These are phyloP conservation scores for Protomyces lactucae-debilis DNA, from an alignment of 1,139 yeast genomes.

Conservation along the genomic window DNA sequence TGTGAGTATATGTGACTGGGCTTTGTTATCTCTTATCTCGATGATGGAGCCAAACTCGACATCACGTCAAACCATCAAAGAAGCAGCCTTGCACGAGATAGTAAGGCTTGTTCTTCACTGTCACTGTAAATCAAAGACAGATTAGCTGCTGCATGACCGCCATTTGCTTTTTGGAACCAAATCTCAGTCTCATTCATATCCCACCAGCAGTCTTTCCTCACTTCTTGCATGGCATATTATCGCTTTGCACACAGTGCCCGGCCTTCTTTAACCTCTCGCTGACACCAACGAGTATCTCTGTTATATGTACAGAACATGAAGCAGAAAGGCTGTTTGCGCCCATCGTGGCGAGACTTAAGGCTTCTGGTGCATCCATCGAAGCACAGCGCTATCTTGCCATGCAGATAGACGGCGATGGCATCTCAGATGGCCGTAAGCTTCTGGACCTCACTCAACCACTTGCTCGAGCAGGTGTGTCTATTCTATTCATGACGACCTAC, in stretches of 20 bases:
- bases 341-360: slow-evolving; percentile 4
- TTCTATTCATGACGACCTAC: slow-evolving; percentile 62
- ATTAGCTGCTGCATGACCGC: slow-evolving; percentile 8
- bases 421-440: slow-evolving; percentile 49
- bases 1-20: not conserved
- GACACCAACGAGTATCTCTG: slow-evolving; percentile 55
- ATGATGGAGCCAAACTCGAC: not conserved
- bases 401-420: slow-evolving; percentile 57
- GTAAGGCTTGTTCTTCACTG: too few species aligned
- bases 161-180: slow-evolving; percentile 8
- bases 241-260: slow-evolving; percentile 13
- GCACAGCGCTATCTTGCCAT: slow-evolving; percentile 50
- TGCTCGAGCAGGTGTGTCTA: slow-evolving; percentile 53
- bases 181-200: slow-evolving; percentile 25
- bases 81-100: too few species aligned
- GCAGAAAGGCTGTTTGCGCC: slow-evolving; percentile 42
- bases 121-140: too few species aligned
- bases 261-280: slow-evolving; percentile 52
- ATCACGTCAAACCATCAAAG: too few species aligned
- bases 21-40: not conserved
- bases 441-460: slow-evolving; percentile 58
- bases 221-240: slow-evolving; percentile 24
- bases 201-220: slow-evolving; percentile 22
- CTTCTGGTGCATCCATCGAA: slow-evolving; percentile 44
- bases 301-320: slow-evolving; percentile 47